phyloP scores from a whole-genome alignment of 495 filamentous ascomycete species.

The Pyrenula aspistea region DNA sequence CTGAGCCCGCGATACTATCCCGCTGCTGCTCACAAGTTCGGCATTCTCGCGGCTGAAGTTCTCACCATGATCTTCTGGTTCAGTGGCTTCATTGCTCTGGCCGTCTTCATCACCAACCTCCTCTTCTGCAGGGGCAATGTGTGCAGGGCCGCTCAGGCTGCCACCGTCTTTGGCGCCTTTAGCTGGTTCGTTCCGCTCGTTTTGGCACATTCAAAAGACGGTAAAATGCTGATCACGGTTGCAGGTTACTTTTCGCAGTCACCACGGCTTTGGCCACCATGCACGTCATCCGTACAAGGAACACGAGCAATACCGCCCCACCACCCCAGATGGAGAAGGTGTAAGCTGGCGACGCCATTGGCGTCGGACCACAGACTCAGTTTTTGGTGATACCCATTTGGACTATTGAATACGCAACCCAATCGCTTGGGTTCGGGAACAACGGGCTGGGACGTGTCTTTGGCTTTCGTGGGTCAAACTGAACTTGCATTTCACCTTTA shows the following conservation, averaged over 20 bases:
- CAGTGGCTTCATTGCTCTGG: slow-evolving; percentile 65
- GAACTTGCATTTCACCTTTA: background rate
- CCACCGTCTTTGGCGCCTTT: slow-evolving; percentile 40
- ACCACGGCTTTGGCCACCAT: slow-evolving; percentile 31
- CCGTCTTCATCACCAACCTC: slow-evolving; percentile 40
- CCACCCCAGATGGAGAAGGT: slow-evolving; percentile 3
- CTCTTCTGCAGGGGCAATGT: slow-evolving; percentile 28
- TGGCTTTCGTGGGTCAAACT: background rate
- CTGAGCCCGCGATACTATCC: slow-evolving; percentile 49
- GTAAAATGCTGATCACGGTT: background rate
- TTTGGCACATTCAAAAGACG: background rate
- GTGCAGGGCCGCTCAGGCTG: slow-evolving; percentile 39
- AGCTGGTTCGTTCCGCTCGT: slow-evolving; percentile 35
- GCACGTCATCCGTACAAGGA: slow-evolving; percentile 17
- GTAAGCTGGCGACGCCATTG: background rate
- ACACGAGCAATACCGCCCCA: background rate
- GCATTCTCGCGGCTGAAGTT: slow-evolving; percentile 50
- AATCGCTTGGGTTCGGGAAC: background rate
- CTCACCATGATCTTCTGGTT: slow-evolving; percentile 87
- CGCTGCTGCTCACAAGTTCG: slow-evolving; percentile 42
- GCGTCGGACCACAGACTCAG: background rate
- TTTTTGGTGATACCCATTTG: background rate
- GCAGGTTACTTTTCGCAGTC: slow-evolving; percentile 38
- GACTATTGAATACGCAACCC: background rate
- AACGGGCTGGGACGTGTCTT: background rate